Conservation (phyloP, 768 basidiomycete genomes). For the Pleurotus cornucopiae region DNA sequence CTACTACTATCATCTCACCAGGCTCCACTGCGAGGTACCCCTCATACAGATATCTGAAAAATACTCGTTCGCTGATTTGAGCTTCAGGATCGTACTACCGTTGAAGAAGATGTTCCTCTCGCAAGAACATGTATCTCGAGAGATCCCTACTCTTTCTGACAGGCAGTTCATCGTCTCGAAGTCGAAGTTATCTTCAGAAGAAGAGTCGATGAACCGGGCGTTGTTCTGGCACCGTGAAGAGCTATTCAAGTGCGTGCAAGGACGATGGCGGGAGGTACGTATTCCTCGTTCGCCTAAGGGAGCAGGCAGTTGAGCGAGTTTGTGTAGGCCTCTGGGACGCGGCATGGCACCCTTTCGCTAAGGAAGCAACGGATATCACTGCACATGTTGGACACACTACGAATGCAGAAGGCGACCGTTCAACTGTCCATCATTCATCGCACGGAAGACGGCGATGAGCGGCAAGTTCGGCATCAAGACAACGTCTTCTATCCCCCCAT, state of each 20-base stretch:
- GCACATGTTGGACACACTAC: constrained; percentile 76
- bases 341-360: constrained; percentile 74
- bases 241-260: constrained; percentile 63
- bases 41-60: not conserved
- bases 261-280: constrained; percentile 84
- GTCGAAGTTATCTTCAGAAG: constrained; percentile 51
- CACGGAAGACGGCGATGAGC: constrained; percentile 13
- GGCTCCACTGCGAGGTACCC: constrained; percentile 79
- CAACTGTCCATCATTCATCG: constrained; percentile 44
- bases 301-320: too few relatives aligned
- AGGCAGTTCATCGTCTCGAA: constrained; percentile 89
- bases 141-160: constrained; percentile 83
- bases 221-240: constrained; percentile 97
- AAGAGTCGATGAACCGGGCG: constrained; percentile 66
- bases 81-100: constrained; percentile 61
- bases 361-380: constrained; percentile 73
- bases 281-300: too few relatives aligned
- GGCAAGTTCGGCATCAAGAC: constrained; percentile 19
- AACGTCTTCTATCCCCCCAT: constrained; percentile 48
- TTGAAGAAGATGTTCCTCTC: constrained; percentile 66
- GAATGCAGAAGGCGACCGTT: constrained; percentile 62
- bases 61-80: constrained; percentile 1
- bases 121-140: constrained; percentile 48
- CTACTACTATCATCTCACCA: constrained; percentile 70
- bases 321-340: constrained; percentile 69